These are phyloP conservation scores for Vaccinium myrtillus DNA, from an alignment of 148 eudicot species.

Conservation along the genomic window DNA sequence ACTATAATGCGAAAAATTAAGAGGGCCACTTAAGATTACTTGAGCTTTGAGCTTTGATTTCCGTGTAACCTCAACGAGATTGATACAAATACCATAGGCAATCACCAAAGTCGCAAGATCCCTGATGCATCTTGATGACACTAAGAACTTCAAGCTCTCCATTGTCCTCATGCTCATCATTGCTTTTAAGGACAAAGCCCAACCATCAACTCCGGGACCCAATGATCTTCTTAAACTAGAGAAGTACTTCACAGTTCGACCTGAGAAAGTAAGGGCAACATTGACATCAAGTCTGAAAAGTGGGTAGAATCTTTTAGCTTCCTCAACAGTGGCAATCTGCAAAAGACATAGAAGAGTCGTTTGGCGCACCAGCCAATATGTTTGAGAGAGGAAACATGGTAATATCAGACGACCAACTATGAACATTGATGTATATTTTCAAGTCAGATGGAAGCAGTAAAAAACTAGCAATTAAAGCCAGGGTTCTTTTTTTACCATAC, in stretches of 20 bases:
- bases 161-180: conserved; percentile 99
- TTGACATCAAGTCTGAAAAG: conserved; percentile 96
- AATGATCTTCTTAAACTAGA: conserved; percentile 73
- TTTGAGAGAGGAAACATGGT: not conserved
- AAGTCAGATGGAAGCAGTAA: not conserved
- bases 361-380: not conserved
- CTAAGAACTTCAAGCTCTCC: conserved; percentile 98
- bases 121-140: conserved; percentile 74
- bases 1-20: not conserved
- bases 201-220: conserved; percentile 97
- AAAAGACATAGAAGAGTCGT: conserved; percentile 3
- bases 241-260: conserved; percentile 94
- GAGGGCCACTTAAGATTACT: conserved; percentile 34
- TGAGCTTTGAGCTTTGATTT: conserved; percentile 99
- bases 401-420: not conserved
- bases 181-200: conserved; percentile 91
- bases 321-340: conserved; percentile 95
- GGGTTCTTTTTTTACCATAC: not conserved
- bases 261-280: conserved; percentile 95
- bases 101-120: conserved; percentile 96
- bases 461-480: conserved; percentile 1
- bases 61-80: conserved; percentile 99
- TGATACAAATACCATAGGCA: conserved; percentile 95
- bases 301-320: conserved; percentile 94
- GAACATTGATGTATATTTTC: not conserved